These are phyloP conservation scores for Colletotrichum tropicale DNA, from an alignment of 2,329 filamentous ascomycete genomes.

Conservation along the genomic window DNA sequence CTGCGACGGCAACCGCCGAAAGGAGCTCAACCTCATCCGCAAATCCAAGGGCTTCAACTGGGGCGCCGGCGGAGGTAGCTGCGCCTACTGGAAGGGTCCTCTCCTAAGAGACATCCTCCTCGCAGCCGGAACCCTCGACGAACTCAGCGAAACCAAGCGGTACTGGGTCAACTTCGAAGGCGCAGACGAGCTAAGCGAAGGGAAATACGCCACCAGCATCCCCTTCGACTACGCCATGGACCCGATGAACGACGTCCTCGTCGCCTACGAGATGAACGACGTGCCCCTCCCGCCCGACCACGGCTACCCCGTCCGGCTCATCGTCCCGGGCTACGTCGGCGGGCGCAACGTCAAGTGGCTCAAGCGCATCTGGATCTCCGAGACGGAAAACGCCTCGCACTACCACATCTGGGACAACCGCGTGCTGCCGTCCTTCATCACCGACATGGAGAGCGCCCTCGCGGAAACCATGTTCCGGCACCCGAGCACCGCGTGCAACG, in stretches of 20 bases:
- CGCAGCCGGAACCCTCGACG: slow-evolving; percentile 37
- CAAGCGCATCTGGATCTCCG: slow-evolving; percentile 41
- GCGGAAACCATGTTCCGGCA: slow-evolving; percentile 51
- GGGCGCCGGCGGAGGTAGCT: slow-evolving; percentile 48
- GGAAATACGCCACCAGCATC: slow-evolving; percentile 52
- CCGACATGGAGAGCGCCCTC: slow-evolving; percentile 51
- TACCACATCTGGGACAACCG: slow-evolving; percentile 57
- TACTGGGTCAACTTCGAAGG: slow-evolving; percentile 55
- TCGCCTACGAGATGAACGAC: slow-evolving; percentile 53
- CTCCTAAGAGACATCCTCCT: slow-evolving; percentile 48
- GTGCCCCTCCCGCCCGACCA: slow-evolving; percentile 46
- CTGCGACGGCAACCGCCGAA: slow-evolving; percentile 55
- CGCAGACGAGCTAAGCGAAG: slow-evolving; percentile 49
- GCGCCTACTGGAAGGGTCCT: slow-evolving; percentile 55
- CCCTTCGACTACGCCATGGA: slow-evolving; percentile 54
- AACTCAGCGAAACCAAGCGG: not conserved
- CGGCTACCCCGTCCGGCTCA: slow-evolving; percentile 45
- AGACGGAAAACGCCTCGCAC: slow-evolving; percentile 47
- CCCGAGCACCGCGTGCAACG: slow-evolving; percentile 50
- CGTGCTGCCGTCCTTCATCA: slow-evolving; percentile 54
- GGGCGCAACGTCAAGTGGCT: slow-evolving; percentile 54
- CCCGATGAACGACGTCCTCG: slow-evolving; percentile 49
- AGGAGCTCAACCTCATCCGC: slow-evolving; percentile 55
- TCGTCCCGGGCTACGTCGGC: slow-evolving; percentile 48
- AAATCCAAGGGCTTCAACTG: slow-evolving; percentile 54